Conservation (phyloP, 2,329 filamentous ascomycete species). For the Xylariaceae sp. region DNA sequence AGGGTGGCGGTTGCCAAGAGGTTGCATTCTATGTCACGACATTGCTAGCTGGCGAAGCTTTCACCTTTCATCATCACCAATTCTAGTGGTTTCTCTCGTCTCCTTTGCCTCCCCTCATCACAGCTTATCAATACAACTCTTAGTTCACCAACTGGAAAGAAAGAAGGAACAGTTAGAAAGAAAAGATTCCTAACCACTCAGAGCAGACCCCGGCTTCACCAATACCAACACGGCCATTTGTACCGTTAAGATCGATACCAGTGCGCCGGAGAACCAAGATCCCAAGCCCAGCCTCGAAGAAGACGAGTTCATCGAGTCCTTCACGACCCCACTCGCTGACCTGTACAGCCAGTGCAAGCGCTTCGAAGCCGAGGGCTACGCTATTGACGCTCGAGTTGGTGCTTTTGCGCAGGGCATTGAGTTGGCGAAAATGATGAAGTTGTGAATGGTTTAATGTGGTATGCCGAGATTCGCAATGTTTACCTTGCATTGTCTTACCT, state of each 20-base stretch:
- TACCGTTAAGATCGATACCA: constrained; percentile 69
- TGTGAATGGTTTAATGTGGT: too few species aligned
- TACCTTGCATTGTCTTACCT: too few species aligned
- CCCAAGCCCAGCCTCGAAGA: constrained; percentile 69
- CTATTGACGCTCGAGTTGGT: constrained; percentile 74
- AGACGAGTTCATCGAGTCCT: constrained; percentile 78
- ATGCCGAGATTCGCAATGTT: too few species aligned
- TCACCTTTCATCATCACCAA: background rate
- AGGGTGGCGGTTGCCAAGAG: background rate
- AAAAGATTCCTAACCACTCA: too few species aligned
- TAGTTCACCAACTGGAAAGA: background rate
- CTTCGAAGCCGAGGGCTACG: constrained; percentile 67
- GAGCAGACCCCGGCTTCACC: constrained; percentile 13
- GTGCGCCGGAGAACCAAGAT: constrained; percentile 63
- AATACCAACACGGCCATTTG: constrained; percentile 60
- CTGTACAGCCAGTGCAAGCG: constrained; percentile 64
- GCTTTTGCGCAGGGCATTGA: constrained; percentile 77
- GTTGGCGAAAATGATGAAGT: constrained; percentile 55
- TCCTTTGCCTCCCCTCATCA: background rate
- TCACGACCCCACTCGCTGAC: constrained; percentile 59
- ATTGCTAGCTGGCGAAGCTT: too few species aligned
- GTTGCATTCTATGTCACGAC: background rate
- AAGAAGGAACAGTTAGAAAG: too few species aligned
- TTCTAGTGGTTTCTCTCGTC: background rate
- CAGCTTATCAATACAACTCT: background rate